Percentiles rank a stretch among this genome's conserved stretches.
Evolutionary conservation across 1,284 basidiomycete species (phyloP).

Genomic region (Fomitiporia mediterranea): DNA sequence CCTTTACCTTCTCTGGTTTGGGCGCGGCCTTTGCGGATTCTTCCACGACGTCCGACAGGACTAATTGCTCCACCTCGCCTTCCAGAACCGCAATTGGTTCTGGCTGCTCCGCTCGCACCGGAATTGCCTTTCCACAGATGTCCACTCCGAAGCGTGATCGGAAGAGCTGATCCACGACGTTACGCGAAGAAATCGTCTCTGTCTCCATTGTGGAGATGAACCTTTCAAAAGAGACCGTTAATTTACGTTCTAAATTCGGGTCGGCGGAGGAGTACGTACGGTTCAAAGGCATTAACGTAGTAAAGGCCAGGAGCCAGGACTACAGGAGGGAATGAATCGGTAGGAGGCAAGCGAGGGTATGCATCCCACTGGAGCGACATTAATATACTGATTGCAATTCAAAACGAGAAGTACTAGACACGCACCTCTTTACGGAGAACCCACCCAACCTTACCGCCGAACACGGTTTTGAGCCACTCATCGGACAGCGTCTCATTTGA

Average conservation of each 20-base stretch:
- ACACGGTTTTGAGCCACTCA: slow-evolving; percentile 62
- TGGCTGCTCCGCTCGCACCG: slow-evolving; percentile 2
- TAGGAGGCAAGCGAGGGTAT: slow-evolving; percentile 70
- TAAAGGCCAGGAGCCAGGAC: slow-evolving; percentile 74
- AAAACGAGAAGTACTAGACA: slow-evolving; percentile 10
- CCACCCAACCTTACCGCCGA: slow-evolving; percentile 74
- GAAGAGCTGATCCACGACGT: slow-evolving; percentile 75
- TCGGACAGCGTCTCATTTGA: slow-evolving; percentile 63
- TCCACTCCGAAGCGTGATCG: slow-evolving; percentile 60
- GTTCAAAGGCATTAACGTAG: slow-evolving; percentile 89
- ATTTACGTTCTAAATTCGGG: neutral
- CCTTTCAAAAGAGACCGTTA: slow-evolving; percentile 32
- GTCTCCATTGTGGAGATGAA: slow-evolving; percentile 91
- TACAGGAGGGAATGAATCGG: slow-evolving; percentile 65
- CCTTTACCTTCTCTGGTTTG: slow-evolving; percentile 12
- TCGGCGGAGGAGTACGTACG: slow-evolving; percentile 42
- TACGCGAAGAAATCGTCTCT: slow-evolving; percentile 78
- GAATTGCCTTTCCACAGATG: slow-evolving; percentile 44
- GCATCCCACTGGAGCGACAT: slow-evolving; percentile 60
- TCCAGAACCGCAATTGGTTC: slow-evolving; percentile 7
- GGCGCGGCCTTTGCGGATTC: slow-evolving; percentile 19
- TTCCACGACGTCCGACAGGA: slow-evolving; percentile 26
- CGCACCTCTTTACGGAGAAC: slow-evolving; percentile 73
- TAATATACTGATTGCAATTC: neutral
- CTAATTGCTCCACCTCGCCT: slow-evolving; percentile 22